A percentile compares a stretch with the other conserved stretches of the same genome.
Conservation (phyloP, 768 basidiomycete species). For the Paxillus ammoniavirescens region DNA sequence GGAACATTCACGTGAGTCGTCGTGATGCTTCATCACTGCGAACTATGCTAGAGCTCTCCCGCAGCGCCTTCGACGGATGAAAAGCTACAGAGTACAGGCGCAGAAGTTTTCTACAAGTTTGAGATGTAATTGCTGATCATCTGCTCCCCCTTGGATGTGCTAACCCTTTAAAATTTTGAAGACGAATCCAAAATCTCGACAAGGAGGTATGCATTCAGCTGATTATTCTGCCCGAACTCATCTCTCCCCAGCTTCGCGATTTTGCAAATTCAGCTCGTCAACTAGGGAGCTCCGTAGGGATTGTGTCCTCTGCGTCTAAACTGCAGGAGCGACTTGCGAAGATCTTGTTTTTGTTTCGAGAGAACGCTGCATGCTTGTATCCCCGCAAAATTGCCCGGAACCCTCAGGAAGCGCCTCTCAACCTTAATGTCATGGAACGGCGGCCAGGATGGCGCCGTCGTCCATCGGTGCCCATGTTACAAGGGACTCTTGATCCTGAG, state of each 20-base stretch:
- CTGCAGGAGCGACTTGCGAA: constrained; percentile 49
- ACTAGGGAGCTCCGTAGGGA: constrained; percentile 53
- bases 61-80: constrained; percentile 44
- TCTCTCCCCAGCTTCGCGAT: constrained; percentile 42
- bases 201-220: constrained; percentile 35
- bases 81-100: constrained; percentile 45
- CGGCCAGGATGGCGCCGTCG: constrained; percentile 32
- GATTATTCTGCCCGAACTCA: neutral
- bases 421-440: constrained; percentile 29
- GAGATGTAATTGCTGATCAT: constrained; percentile 32
- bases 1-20: constrained; percentile 38
- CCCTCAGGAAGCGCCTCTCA: constrained; percentile 34
- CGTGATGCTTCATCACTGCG: neutral
- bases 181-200: constrained; percentile 47
- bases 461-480: constrained; percentile 34
- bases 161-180: constrained; percentile 13
- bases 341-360: constrained; percentile 48
- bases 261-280: constrained; percentile 55
- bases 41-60: neutral
- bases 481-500: constrained; percentile 43
- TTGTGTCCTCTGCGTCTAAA: constrained; percentile 49
- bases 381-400: constrained; percentile 43
- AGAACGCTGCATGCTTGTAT: constrained; percentile 52
- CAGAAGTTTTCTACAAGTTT: constrained; percentile 42
- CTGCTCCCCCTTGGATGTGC: neutral